Conservation (phyloP, 306 rosid species). For the Castanea sativa region DNA sequence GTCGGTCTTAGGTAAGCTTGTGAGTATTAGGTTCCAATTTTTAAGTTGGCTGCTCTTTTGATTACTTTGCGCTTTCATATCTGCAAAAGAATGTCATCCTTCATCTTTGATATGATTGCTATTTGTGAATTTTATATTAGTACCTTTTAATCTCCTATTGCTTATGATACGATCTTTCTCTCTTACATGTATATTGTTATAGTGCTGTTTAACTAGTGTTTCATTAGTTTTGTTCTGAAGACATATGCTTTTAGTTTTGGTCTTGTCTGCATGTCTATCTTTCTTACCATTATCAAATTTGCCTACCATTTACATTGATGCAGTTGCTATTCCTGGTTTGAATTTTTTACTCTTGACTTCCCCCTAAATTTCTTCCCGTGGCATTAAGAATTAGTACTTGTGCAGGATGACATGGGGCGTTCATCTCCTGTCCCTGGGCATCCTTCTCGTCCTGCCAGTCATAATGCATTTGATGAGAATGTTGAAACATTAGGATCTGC, state of each 20-base stretch:
- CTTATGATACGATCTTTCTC: neutral
- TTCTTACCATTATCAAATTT: neutral
- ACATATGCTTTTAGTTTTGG: neutral
- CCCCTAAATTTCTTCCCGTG: neutral
- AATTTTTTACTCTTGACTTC: neutral
- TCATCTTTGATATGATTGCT: neutral
- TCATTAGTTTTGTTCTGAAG: neutral
- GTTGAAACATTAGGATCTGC: slow-evolving; percentile 50
- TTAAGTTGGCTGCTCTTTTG: neutral
- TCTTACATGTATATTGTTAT: neutral
- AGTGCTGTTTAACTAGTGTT: neutral
- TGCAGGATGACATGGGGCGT: slow-evolving; percentile 87
- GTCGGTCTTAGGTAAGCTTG: neutral
- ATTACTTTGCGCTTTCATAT: neutral
- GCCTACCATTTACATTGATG: neutral
- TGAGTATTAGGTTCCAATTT: neutral
- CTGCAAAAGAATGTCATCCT: neutral
- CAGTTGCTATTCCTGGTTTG: neutral
- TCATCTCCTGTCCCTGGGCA: slow-evolving; percentile 45
- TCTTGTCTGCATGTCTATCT: neutral
- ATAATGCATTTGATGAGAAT: slow-evolving; percentile 85
- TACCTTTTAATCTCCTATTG: neutral
- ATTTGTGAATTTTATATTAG: neutral
- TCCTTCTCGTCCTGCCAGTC: slow-evolving; percentile 90
- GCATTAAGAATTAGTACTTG: slow-evolving; percentile 4